A percentile compares a stretch with the other conserved stretches of the same genome.
Conservation (phyloP, 176 grass and related monocot genomes). For the Oryza brachyantha region DNA sequence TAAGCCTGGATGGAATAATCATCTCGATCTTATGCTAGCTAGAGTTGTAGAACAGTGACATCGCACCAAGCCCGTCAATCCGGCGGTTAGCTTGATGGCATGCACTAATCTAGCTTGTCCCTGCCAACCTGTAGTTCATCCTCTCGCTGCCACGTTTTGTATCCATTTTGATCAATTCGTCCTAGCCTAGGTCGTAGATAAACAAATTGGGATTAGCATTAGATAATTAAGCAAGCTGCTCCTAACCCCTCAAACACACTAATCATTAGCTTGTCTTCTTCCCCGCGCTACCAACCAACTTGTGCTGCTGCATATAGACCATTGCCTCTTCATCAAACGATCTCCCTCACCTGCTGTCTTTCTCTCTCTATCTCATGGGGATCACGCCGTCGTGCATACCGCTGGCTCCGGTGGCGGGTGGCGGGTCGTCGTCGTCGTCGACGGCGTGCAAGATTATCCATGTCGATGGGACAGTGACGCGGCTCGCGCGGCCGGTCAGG, state of each 20-base stretch:
- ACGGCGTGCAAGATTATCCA: slow-evolving; percentile 56
- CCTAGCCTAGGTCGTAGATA: not conserved
- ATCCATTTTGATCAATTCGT: not conserved
- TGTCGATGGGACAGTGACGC: slow-evolving; percentile 45
- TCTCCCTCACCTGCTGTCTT: not conserved
- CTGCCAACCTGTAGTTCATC: slow-evolving; percentile 13
- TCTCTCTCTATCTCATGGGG: slow-evolving; percentile 40
- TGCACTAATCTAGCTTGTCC: not conserved
- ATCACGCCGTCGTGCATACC: slow-evolving; percentile 52
- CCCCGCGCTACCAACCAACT: slow-evolving; percentile 43
- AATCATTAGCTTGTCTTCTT: slow-evolving; percentile 55
- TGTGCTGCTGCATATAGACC: slow-evolving; percentile 12
- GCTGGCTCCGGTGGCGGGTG: not conserved
- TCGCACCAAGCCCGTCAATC: slow-evolving; percentile 4
- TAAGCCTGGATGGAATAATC: not conserved
- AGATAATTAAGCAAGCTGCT: slow-evolving; percentile 17
- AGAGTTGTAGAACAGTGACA: slow-evolving; percentile 29
- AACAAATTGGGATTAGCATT: not conserved
- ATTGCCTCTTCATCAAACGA: not conserved
- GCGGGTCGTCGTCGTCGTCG: not conserved
- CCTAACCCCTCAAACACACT: slow-evolving; percentile 28
- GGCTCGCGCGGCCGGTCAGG: slow-evolving; percentile 37
- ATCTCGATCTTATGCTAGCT: not conserved
- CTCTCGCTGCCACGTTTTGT: slow-evolving; percentile 26
- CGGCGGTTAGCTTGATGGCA: slow-evolving; percentile 2